Base-by-base conservation (phyloP, 345 rosid genomes). In the Noccaea bulbosa region DNA sequence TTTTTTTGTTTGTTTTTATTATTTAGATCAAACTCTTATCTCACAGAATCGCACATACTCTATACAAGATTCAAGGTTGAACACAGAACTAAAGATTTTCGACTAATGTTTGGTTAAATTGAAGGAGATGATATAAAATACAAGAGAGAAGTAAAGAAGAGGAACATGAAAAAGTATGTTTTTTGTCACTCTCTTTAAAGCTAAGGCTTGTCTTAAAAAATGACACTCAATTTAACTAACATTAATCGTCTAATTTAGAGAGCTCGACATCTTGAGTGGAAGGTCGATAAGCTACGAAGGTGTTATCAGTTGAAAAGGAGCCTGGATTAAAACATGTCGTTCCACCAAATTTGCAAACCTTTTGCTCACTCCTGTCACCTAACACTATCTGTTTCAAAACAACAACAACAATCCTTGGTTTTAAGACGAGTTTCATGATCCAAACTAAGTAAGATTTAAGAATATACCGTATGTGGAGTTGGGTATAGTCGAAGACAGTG, bases 241-340 rank as follows among this genome's bases (percentile, higher is more conserved):
- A 27, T 3, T 27, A 3, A 3, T 27, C 30, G 30, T 27, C 30
- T 27, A 27, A 27, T 27, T 27, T 17, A 35, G 62, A 56, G 62
- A 56, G 8, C 37, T 16, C 30, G 30, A 56, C 62, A 9, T 16
- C 30, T 35, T 35, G 62, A 16, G 14, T 9, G 30, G 62, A 56
- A 56, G 62, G 62, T 34, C 62, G 44, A 44, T 12, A 51, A 20
- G 76, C 96, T 56, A 91, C 88, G 62, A 91, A 91, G 16, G 90
- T 88, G 75, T 81, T 78, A 57, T 90, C 93, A 1, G 57, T 77
- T 57, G 96, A 78, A 79, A 92, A 94, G 37, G 98, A 88, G 54
- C 93, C 98, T 16, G 96, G 96, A 83, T 94, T 91, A 67, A 91
- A 89, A 77, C 97, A 94, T 47, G 96, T 92, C 41, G 83, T 87